A percentile compares a stretch with the other conserved stretches of the same genome.
phyloP scores from a whole-genome alignment of 495 filamentous ascomycete species.

The Penicillium coprophilum region DNA sequence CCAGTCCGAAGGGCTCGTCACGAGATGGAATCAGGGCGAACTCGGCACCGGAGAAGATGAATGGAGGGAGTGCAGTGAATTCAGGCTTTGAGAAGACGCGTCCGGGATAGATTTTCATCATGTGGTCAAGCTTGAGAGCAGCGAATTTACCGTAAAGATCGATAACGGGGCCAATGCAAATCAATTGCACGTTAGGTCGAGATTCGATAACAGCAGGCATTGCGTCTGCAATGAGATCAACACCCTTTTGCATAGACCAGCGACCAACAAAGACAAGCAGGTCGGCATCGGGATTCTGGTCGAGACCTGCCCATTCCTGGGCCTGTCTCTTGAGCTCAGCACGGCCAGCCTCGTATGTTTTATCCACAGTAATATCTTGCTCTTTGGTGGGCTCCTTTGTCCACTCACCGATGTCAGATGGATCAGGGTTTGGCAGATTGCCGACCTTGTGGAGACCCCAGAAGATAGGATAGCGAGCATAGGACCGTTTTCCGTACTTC shows the following conservation, averaged over 20 bases:
- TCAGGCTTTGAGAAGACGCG: constrained; percentile 77
- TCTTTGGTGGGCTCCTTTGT: constrained; percentile 52
- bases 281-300: constrained; percentile 67
- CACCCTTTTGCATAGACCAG: constrained; percentile 77
- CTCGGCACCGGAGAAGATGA: constrained; percentile 76
- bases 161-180: constrained; percentile 72
- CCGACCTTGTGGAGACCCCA: constrained; percentile 73
- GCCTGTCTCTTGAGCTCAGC: constrained; percentile 65
- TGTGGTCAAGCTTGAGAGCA: constrained; percentile 67
- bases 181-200: constrained; percentile 64
- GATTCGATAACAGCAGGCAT: constrained; percentile 69
- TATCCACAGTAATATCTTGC: constrained; percentile 56
- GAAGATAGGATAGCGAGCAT: constrained; percentile 74
- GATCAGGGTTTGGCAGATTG: constrained; percentile 73
- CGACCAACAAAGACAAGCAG: constrained; percentile 77
- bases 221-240: constrained; percentile 78
- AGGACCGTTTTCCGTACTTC: constrained; percentile 73
- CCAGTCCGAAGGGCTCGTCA: constrained; percentile 77
- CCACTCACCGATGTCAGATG: constrained; percentile 70
- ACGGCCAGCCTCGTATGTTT: constrained; percentile 56
- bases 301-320: constrained; percentile 74
- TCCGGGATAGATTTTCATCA: constrained; percentile 72
- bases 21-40: constrained; percentile 77
- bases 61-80: constrained; percentile 73
- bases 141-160: constrained; percentile 79